phyloP scores from a whole-genome alignment of 2,329 filamentous ascomycete species.

The Elsinoe necatrix region DNA sequence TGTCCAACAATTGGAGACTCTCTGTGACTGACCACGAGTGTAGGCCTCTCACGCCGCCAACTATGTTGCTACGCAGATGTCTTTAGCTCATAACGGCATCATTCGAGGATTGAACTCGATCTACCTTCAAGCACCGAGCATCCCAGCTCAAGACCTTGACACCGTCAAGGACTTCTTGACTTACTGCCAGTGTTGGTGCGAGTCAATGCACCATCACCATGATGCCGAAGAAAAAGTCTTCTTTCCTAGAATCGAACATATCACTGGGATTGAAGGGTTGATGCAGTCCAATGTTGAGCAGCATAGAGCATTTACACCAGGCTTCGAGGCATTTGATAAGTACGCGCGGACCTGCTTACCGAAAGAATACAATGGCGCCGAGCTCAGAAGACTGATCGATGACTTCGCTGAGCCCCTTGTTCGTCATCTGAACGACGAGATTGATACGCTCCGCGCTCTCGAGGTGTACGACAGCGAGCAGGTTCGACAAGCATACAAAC shows the following conservation, averaged over 20 bases:
- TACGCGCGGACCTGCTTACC: slow-evolving; percentile 23
- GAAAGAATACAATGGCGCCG: slow-evolving; percentile 22
- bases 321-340: slow-evolving; percentile 24
- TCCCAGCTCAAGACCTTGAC: slow-evolving; percentile 20
- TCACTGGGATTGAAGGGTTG: slow-evolving; percentile 25
- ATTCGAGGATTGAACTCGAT: slow-evolving; percentile 32
- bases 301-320: slow-evolving; percentile 26
- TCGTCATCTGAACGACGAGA: slow-evolving; percentile 24
- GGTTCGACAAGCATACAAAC: slow-evolving; percentile 23
- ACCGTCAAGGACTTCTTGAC: slow-evolving; percentile 26
- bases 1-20: slow-evolving; percentile 2
- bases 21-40: slow-evolving; percentile 15
- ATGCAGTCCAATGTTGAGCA: slow-evolving; percentile 30
- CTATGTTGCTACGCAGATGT: slow-evolving; percentile 31
- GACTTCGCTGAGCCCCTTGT: slow-evolving; percentile 23
- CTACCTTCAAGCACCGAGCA: slow-evolving; percentile 26
- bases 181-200: slow-evolving; percentile 27
- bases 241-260: slow-evolving; percentile 28
- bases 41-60: slow-evolving; percentile 28
- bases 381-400: slow-evolving; percentile 22
- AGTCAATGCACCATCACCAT: slow-evolving; percentile 30
- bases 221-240: slow-evolving; percentile 27
- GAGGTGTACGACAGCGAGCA: slow-evolving; percentile 21
- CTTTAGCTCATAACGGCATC: slow-evolving; percentile 30
- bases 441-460: slow-evolving; percentile 21